phyloP scores from a whole-genome alignment of 2,329 filamentous ascomycete species.

The Colletotrichum nymphaeae region DNA sequence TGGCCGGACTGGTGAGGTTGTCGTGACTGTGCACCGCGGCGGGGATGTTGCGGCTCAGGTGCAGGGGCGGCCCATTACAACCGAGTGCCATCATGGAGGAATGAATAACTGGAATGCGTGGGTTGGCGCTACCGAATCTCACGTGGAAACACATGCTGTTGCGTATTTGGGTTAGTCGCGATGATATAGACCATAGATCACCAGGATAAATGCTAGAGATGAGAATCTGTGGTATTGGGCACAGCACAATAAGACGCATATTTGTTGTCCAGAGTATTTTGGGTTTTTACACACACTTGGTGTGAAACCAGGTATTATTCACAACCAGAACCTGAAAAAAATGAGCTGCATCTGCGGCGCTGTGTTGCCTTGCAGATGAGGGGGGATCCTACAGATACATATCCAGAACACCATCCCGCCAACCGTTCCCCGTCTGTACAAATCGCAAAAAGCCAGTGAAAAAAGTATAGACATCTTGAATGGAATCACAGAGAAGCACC shows the following conservation, averaged over 20 bases:
- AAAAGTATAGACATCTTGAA: neutral
- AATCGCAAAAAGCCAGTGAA: conserved; percentile 5
- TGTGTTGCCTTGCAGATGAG: conserved; percentile 22
- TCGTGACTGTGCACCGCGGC: conserved; percentile 35
- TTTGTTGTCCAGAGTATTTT: neutral
- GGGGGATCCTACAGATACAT: conserved; percentile 34
- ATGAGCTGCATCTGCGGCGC: conserved; percentile 21
- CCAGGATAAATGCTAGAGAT: too few species aligned
- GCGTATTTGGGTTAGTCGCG: conserved; percentile 3
- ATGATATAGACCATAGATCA: too few species aligned
- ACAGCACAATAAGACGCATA: neutral
- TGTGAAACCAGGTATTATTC: conserved; percentile 21
- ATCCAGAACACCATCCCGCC: conserved; percentile 36
- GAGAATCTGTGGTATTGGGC: too few species aligned
- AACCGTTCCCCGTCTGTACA: conserved; percentile 6
- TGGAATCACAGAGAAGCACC: neutral
- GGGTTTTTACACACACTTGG: neutral
- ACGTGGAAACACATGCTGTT: conserved; percentile 7
- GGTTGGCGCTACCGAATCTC: conserved; percentile 17
- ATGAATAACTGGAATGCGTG: conserved; percentile 38
- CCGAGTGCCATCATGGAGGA: conserved; percentile 19
- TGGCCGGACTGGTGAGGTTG: conserved; percentile 40
- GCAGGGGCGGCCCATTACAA: conserved; percentile 26
- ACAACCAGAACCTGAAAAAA: conserved; percentile 16
- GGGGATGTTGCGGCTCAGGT: conserved; percentile 18